Conservation (phyloP, 1,284 basidiomycete genomes). For the Xerocomus cyaneibrunnescens region DNA sequence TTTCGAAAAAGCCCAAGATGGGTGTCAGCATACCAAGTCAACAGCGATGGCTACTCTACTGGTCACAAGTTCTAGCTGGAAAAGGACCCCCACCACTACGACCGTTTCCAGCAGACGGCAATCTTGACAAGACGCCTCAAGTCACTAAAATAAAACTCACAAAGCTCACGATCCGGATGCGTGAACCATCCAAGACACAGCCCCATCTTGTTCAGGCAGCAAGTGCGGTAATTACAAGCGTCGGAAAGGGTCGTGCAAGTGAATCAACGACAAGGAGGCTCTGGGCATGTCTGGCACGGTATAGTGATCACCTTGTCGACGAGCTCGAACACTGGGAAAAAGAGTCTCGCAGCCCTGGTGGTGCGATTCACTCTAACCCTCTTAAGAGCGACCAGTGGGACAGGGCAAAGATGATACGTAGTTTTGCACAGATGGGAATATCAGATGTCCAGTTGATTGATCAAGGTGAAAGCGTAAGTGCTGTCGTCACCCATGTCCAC, state of each 20-base stretch:
- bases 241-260: constrained; percentile 34
- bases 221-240: constrained; percentile 50
- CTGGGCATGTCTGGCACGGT: constrained; percentile 77
- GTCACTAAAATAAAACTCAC: constrained; percentile 45
- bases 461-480: constrained; percentile 21
- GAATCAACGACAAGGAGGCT: constrained; percentile 44
- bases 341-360: constrained; percentile 45
- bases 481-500: not conserved
- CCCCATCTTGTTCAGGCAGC: constrained; percentile 54
- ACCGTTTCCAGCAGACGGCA: constrained; percentile 12
- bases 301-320: constrained; percentile 67
- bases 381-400: constrained; percentile 66
- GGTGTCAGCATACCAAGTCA: constrained; percentile 79
- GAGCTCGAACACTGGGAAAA: constrained; percentile 61
- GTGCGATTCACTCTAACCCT: constrained; percentile 35
- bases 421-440: constrained; percentile 63
- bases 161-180: constrained; percentile 57
- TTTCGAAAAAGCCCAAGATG: constrained; percentile 49
- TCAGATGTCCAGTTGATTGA: constrained; percentile 17
- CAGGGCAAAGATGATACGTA: constrained; percentile 70
- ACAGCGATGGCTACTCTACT: constrained; percentile 70
- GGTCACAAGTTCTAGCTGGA: constrained; percentile 62
- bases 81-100: constrained; percentile 54
- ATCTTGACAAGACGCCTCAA: constrained; percentile 1
- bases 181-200: constrained; percentile 51